Base-by-base conservation (phyloP, 2,329 filamentous ascomycete species). In the Coniochaeta prunicola region DNA sequence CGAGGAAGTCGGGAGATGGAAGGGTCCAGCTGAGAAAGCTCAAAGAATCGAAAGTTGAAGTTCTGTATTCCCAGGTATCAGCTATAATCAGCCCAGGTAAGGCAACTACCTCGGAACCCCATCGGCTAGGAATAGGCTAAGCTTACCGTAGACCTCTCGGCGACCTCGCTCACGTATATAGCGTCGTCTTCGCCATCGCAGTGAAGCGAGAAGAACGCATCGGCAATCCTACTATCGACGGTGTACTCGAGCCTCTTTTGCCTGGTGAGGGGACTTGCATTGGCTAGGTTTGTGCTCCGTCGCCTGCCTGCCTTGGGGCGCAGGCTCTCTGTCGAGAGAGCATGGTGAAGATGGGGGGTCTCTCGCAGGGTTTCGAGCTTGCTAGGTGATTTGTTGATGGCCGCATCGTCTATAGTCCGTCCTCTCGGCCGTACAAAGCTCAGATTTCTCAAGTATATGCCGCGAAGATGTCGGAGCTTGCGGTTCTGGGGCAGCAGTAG, bases 191-290 rank as follows among this genome's bases (percentile, higher is more conserved):
- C 74, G 3, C 76, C 82, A 1, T 83, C 76, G 53, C 87, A 83
- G 71, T 97, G 92, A 57, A 97, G 70, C 2, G 91, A 90, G 72
- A 96, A 94, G 80, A 96, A 97, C 17, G 88, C 86, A 73, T 97
- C 89, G n/a, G 88, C 91, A 73, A 94, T 86, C 57, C 85, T 81
- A 65, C 80, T 83, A 57, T 86, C 84, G 30, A 89, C 84, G 8
- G 90, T 82, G 64, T 87, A 81, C 71, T 94, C 89, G 45, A 96
- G 76, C 69, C 86, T 88, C 71, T 85, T 86, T 76, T 96, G 92
- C 58, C 91, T 73, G 28, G 76, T 74, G 3, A 73, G 61, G 0
- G 80, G 79, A 54, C 67, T 81, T 15, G 73, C 71, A 48, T 76
- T 74, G 57, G 75, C 75, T n/a, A 82, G 67, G 50, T 74, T 79